phyloP scores from a whole-genome alignment of 441 rosid species.

The Pelargonium cotyledonis region DNA sequence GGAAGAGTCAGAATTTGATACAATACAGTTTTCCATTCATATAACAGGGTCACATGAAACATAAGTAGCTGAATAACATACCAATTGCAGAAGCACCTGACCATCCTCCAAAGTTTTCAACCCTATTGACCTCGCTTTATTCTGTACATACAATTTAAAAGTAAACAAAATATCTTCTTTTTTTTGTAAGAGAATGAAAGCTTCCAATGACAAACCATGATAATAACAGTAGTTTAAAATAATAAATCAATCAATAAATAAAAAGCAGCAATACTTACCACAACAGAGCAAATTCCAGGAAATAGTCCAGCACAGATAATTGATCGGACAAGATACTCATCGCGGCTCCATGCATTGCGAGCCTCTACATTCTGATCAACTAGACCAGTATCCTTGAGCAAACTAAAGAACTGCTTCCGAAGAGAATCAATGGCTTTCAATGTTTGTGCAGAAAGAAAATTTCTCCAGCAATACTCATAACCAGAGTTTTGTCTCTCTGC shows the following conservation, averaged over 20 bases:
- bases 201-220: no score
- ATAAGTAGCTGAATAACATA: slow-evolving; percentile 28
- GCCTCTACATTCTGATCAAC: slow-evolving; percentile 49
- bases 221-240: not conserved
- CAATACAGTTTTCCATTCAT: not conserved
- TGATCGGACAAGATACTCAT: slow-evolving; percentile 84
- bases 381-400: slow-evolving; percentile 78
- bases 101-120: slow-evolving; percentile 99
- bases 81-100: slow-evolving; percentile 77
- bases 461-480: slow-evolving; percentile 96
- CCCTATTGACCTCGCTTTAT: slow-evolving; percentile 86
- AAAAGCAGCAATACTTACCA: slow-evolving; percentile 37
- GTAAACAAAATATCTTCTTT: slow-evolving; percentile 11
- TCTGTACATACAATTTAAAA: slow-evolving; percentile 38
- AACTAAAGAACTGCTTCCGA: slow-evolving; percentile 77
- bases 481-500: slow-evolving; percentile 91
- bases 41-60: not conserved
- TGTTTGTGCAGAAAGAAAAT: slow-evolving; percentile 91
- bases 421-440: slow-evolving; percentile 95
- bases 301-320: slow-evolving; percentile 91
- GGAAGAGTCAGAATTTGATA: slow-evolving; percentile 1
- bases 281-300: slow-evolving; percentile 94
- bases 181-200: no score
- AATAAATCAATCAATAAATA: not conserved
- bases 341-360: slow-evolving; percentile 80